Evolutionary conservation across 2,329 filamentous ascomycete species (phyloP).

Genomic region (Fusarium oligoseptatum): DNA sequence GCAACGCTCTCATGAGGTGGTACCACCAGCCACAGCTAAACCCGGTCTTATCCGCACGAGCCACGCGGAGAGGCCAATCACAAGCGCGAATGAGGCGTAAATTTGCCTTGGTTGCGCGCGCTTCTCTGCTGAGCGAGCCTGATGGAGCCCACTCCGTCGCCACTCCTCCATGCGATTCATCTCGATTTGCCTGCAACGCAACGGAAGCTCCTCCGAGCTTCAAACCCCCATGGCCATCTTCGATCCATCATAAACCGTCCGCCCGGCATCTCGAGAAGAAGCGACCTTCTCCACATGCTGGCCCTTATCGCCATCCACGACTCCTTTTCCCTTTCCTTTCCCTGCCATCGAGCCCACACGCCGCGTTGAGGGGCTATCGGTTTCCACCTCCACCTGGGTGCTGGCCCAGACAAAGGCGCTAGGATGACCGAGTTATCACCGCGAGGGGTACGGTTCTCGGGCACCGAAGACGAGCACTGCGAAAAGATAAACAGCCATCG

Average conservation of each 20-base stretch:
- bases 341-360: slow-evolving; percentile 28
- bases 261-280: slow-evolving; percentile 32
- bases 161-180: slow-evolving; percentile 46
- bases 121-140: slow-evolving; percentile 29
- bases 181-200: slow-evolving; percentile 42
- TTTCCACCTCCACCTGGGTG: slow-evolving; percentile 33
- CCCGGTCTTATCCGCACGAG: slow-evolving; percentile 23
- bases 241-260: slow-evolving; percentile 37
- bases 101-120: slow-evolving; percentile 38
- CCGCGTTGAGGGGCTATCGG: slow-evolving; percentile 39
- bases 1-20: slow-evolving; percentile 15
- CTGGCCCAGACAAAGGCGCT: slow-evolving; percentile 30
- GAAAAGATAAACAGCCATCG: slow-evolving; percentile 59
- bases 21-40: slow-evolving; percentile 19
- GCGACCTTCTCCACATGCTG: slow-evolving; percentile 22
- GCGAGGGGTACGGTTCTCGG: slow-evolving; percentile 69
- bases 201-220: slow-evolving; percentile 43
- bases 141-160: slow-evolving; percentile 33
- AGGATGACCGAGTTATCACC: slow-evolving; percentile 64
- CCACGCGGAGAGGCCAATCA: slow-evolving; percentile 31
- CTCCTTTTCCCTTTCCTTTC: slow-evolving; percentile 1
- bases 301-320: slow-evolving; percentile 5
- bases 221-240: slow-evolving; percentile 43
- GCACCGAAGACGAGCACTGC: slow-evolving; percentile 59
- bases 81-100: slow-evolving; percentile 21